Conservation (phyloP, 2,329 filamentous ascomycete genomes). For the Beauveria sp. region DNA sequence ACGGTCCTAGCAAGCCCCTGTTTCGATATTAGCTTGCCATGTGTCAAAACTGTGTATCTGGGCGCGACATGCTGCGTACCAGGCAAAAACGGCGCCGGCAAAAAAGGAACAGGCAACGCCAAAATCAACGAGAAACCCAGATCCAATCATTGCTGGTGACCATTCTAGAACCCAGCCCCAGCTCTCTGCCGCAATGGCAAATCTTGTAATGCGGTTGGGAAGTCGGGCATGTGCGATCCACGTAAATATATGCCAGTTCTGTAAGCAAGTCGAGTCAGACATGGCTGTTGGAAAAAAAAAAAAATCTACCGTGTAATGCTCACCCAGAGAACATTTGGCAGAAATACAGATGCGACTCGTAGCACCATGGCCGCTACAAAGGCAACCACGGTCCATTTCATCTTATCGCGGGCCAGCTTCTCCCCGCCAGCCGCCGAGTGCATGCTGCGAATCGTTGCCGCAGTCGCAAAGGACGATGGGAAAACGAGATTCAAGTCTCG, state of each 20-base stretch:
- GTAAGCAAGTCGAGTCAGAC: not conserved
- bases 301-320: not conserved
- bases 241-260: conserved; percentile 10
- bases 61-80: not conserved
- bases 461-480: conserved; percentile 8
- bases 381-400: conserved; percentile 9
- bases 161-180: conserved; percentile 12
- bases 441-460: conserved; percentile 9
- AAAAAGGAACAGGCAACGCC: conserved; percentile 5
- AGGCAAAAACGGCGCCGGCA: not conserved
- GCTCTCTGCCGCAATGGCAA: conserved; percentile 8
- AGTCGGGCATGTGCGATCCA: conserved; percentile 4
- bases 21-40: not conserved
- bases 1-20: conserved; percentile 2
- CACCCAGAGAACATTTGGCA: conserved; percentile 8
- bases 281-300: too few species aligned
- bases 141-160: conserved; percentile 10
- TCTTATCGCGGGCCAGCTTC: conserved; percentile 1
- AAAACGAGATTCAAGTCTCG: conserved; percentile 10
- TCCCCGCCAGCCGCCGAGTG: conserved; percentile 8
- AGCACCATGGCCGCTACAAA: conserved; percentile 10
- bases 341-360: conserved; percentile 1
- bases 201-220: not conserved
- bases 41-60: not conserved
- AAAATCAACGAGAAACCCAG: conserved; percentile 4